A percentile compares a stretch with the other conserved stretches of the same genome.
phyloP scores from a whole-genome alignment of 805 yeast species.

The Torulaspora gathmanii region DNA sequence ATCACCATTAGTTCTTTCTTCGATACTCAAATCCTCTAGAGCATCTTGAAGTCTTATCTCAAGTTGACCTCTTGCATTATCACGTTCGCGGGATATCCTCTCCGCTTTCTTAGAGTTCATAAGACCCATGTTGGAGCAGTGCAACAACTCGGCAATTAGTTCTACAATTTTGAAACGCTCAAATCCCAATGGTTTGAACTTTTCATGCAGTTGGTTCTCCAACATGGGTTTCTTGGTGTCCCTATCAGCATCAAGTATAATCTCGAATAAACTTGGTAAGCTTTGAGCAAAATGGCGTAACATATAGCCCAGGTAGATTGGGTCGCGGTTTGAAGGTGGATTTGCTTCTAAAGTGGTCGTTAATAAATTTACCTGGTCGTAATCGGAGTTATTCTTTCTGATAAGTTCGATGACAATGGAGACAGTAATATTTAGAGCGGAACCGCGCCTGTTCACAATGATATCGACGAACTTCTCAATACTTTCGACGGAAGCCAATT shows the following conservation, averaged over 20 bases:
- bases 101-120: conserved; percentile 75
- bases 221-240: conserved; percentile 30
- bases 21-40: conserved; percentile 28
- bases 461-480: conserved; percentile 60
- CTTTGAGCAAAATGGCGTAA: conserved; percentile 65
- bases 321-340: conserved; percentile 88
- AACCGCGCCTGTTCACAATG: conserved; percentile 63
- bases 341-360: conserved; percentile 70
- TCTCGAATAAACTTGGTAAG: conserved; percentile 35
- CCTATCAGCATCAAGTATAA: conserved; percentile 25
- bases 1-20: conserved; percentile 7
- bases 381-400: conserved; percentile 92
- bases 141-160: conserved; percentile 86
- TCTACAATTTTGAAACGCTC: conserved; percentile 89
- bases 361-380: conserved; percentile 77
- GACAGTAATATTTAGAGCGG: conserved; percentile 84
- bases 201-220: conserved; percentile 60
- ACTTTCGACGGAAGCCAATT: conserved; percentile 67
- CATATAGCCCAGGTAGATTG: conserved; percentile 82
- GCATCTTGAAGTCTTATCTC: conserved; percentile 36
- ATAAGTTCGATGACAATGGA: conserved; percentile 90
- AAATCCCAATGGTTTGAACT: conserved; percentile 73
- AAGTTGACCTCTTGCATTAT: conserved; percentile 55
- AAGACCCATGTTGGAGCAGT: conserved; percentile 95
- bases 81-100: conserved; percentile 62